Conservation (phyloP, 371 early-diverging fungal genomes). For the Mucor piriformis region DNA sequence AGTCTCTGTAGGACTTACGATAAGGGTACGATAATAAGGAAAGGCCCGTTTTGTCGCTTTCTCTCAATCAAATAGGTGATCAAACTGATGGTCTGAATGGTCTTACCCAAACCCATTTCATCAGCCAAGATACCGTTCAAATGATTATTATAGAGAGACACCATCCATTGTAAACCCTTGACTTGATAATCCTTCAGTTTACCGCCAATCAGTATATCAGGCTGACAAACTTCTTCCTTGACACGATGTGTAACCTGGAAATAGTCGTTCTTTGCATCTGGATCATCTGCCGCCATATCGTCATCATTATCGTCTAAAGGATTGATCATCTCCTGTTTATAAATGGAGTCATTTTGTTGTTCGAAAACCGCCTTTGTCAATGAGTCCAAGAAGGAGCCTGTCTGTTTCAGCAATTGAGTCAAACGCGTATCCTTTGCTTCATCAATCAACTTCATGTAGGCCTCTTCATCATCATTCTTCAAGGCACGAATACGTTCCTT, state of each 20-base stretch:
- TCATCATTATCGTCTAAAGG: conserved; percentile 50
- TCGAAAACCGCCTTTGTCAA: conserved; percentile 72
- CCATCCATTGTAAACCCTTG: conserved; percentile 98
- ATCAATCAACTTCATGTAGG: conserved; percentile 92
- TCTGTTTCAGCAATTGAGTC: conserved; percentile 89
- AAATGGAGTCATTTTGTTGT: conserved; percentile 73
- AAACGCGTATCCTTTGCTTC: conserved; percentile 96
- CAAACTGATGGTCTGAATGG: conserved; percentile 98
- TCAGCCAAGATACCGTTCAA: conserved; percentile 98
- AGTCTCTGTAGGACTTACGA: no score
- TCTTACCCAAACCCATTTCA: conserved; percentile 98
- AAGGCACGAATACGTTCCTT: conserved; percentile 96
- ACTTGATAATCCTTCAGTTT: conserved; percentile 97
- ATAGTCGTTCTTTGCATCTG: conserved; percentile 75
- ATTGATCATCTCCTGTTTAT: conserved; percentile 26
- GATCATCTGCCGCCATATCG: conserved; percentile 16
- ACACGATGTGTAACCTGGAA: conserved; percentile 88
- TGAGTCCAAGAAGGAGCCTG: conserved; percentile 81
- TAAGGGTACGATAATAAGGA: conserved; percentile 89
- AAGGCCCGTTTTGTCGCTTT: conserved; percentile 92
- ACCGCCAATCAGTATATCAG: conserved; percentile 86
- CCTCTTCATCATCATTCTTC: conserved; percentile 94
- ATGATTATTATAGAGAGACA: conserved; percentile 94
- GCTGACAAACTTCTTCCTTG: conserved; percentile 81
- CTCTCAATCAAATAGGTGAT: conserved; percentile 92